Percentiles rank a stretch among this genome's conserved stretches.
Conservation (phyloP, 257 asterid genomes). For the Cinchona pubescens region DNA sequence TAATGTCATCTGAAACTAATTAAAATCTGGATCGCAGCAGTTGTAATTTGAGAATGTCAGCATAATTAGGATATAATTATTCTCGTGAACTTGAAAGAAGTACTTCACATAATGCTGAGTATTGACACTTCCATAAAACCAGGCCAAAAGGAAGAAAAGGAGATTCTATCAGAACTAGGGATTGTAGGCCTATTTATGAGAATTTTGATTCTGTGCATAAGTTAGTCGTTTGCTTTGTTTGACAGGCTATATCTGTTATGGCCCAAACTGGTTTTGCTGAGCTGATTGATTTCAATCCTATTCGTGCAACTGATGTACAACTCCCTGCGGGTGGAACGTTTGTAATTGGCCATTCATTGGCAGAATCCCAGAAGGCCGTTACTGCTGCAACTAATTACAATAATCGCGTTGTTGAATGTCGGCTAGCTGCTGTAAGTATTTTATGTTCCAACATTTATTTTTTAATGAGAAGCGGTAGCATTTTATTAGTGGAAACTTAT, state of each 20-base stretch:
- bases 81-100: neutral
- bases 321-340: constrained; percentile 89
- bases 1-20: too few species aligned
- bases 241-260: constrained; percentile 94
- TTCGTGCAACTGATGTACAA: constrained; percentile 80
- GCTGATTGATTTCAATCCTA: constrained; percentile 93
- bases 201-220: neutral
- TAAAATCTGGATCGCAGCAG: too few species aligned
- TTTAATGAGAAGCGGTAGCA: neutral
- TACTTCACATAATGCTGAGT: neutral
- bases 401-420: constrained; percentile 94
- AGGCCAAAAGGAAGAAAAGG: neutral
- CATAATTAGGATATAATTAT: neutral
- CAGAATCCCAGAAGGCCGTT: constrained; percentile 93
- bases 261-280: constrained; percentile 92
- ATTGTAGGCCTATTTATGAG: neutral
- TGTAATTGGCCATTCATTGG: constrained; percentile 86
- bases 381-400: constrained; percentile 95
- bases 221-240: neutral
- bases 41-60: neutral
- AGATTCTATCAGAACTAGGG: neutral
- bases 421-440: constrained; percentile 77
- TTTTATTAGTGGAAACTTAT: neutral
- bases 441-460: neutral
- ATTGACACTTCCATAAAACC: too few species aligned